These are phyloP conservation scores for Phytophthora sp. DNA, from an alignment of 352 stramenopile species.

Conservation along the genomic window DNA sequence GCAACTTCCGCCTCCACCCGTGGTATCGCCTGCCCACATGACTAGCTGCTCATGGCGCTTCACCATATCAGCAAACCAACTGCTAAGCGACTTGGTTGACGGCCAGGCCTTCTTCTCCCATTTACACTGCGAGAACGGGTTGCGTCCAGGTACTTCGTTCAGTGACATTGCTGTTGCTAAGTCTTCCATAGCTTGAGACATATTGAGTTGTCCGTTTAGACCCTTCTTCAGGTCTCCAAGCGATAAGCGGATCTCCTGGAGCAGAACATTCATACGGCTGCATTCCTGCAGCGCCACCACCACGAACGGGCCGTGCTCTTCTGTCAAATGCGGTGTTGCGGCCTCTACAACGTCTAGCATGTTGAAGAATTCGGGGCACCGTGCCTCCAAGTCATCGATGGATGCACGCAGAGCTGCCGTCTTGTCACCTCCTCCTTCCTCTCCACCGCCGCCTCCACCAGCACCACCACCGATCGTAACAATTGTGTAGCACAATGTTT, in stretches of 20 bases:
- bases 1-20: constrained; percentile 26
- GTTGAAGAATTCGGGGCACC: constrained; percentile 91
- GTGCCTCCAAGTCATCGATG: constrained; percentile 92
- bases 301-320: constrained; percentile 93
- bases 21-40: constrained; percentile 83
- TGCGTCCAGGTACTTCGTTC: constrained; percentile 95
- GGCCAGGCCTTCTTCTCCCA: constrained; percentile 97
- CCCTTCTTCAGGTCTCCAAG: constrained; percentile 95
- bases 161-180: constrained; percentile 91
- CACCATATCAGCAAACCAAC: constrained; percentile 95
- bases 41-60: constrained; percentile 90
- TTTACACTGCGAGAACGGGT: constrained; percentile 95
- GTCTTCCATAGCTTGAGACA: constrained; percentile 95
- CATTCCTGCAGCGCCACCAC: constrained; percentile 96
- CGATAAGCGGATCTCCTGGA: constrained; percentile 92
- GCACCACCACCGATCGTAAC: constrained; percentile 89
- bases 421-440: constrained; percentile 72
- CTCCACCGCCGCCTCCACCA: constrained; percentile 35
- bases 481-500: constrained; percentile 94
- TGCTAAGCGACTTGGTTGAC: constrained; percentile 92
- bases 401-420: constrained; percentile 76
- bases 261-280: constrained; percentile 93
- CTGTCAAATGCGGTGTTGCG: constrained; percentile 87
- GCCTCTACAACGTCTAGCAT: constrained; percentile 92
- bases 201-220: constrained; percentile 96